phyloP scores from a whole-genome alignment of 2,329 filamentous ascomycete genomes.

The Sodiomyces alkalinus region DNA sequence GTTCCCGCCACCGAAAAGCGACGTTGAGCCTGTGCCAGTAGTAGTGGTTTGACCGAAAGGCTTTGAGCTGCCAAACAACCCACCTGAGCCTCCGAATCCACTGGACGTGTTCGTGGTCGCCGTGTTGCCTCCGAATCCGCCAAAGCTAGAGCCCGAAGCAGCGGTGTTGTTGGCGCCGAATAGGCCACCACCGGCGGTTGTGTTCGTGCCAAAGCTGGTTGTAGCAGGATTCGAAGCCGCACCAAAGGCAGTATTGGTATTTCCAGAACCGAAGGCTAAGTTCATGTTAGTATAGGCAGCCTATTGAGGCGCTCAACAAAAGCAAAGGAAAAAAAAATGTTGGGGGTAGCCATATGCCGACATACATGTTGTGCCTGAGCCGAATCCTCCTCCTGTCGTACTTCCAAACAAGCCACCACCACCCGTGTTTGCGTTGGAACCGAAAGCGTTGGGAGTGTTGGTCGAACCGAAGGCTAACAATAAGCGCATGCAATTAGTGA shows the following conservation, averaged over 20 bases:
- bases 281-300: constrained; percentile 1
- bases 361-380: not conserved
- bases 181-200: constrained; percentile 23
- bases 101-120: constrained; percentile 16
- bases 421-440: not conserved
- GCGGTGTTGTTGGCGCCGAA: constrained; percentile 26
- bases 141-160: constrained; percentile 21
- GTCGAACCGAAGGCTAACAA: constrained; percentile 22
- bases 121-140: constrained; percentile 23
- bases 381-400: constrained; percentile 2
- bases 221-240: constrained; percentile 25
- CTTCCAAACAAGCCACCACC: constrained; percentile 16
- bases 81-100: constrained; percentile 21
- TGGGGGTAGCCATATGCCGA: too few species aligned
- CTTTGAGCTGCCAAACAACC: constrained; percentile 41
- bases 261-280: constrained; percentile 19
- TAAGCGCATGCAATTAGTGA: constrained; percentile 4
- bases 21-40: constrained; percentile 23
- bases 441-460: constrained; percentile 7
- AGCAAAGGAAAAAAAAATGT: too few species aligned
- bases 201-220: constrained; percentile 27
- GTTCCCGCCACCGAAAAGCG: constrained; percentile 31
- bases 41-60: constrained; percentile 30
- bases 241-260: constrained; percentile 19
- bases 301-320: not conserved